Base-by-base conservation (phyloP, 768 basidiomycete species). In the Pleurotus salmoneostramineus region DNA sequence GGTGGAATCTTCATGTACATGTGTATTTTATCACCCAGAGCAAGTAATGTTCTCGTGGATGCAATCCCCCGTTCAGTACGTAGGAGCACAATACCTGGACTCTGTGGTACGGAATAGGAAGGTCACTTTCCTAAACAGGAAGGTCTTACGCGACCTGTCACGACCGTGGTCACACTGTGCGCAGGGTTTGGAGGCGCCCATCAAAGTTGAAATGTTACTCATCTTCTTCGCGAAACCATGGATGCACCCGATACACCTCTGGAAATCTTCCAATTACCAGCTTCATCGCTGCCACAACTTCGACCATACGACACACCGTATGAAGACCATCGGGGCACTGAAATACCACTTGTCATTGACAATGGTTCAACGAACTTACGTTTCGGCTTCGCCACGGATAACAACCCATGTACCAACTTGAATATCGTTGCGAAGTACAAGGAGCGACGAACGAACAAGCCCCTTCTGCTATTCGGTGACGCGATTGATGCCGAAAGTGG, bases 361-460 rank as follows among this genome's bases (percentile, higher is more conserved):
- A 95, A 95, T 64, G 94, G 95, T 60, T 84, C 94, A 5, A 90
- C 88, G 33, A 82, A 74, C 50, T 75, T 95, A 42, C 83, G 93
- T 51, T 96, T 89, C 72, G 94, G 93, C 11, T 96, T 93, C 71
- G 83, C 87, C 27, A 83, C 81, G 3, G 82, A 81, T 2, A 42
- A 71, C 2, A 67, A 68, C 0, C 92, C 93, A 0, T 83, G 79
- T 37, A 73, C 78, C 12, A 83, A 83, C 35, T 76, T 83, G 1
- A 95, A 94, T 64, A 81, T 88, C 44, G 77, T 95, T 14, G 82
- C 94, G 52, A 89, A 89, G 67, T 98, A 91, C 74, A 92, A 92
- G 70, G 97, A 98, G 64, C 83, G 95, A 63, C 89, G 86, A 69
- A 84, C 80, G 11, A 93, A 93, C 69, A 87, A 82, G 60, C 88